Percentiles rank a stretch among this genome's conserved stretches.
Conservation (phyloP, 1,139 yeast species). For the Debaryomycetaceae sp. region DNA sequence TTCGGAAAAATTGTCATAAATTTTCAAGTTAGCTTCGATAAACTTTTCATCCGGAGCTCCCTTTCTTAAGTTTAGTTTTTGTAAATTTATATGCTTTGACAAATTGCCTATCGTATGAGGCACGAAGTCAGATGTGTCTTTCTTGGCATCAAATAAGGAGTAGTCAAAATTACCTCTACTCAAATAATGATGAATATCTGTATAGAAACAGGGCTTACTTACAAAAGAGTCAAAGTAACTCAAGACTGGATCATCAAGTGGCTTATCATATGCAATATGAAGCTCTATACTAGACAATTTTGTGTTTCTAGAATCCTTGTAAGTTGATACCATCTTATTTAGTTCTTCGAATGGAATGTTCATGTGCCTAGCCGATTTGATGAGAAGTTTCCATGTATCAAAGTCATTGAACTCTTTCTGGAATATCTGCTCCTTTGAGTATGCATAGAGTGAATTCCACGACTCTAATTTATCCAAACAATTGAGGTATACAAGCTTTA, state of each 20-base stretch:
- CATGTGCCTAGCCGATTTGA: conserved; percentile 41
- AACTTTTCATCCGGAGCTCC: conserved; percentile 9
- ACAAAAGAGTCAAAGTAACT: conserved; percentile 45
- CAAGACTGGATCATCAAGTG: conserved; percentile 23
- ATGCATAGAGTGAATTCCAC: conserved; percentile 41
- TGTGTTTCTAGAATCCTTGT: conserved; percentile 49
- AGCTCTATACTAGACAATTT: conserved; percentile 53
- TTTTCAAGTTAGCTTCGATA: conserved; percentile 25
- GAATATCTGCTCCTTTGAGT: conserved; percentile 33
- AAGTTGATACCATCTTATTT: conserved; percentile 18
- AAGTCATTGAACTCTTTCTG: conserved; percentile 53
- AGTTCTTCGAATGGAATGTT: conserved; percentile 24
- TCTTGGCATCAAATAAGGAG: conserved; percentile 1
- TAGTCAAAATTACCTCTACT: conserved; percentile 9
- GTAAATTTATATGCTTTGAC: conserved; percentile 45
- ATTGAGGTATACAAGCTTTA: conserved; percentile 51
- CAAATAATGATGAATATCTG: conserved; percentile 48
- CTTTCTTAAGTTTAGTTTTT: conserved; percentile 38
- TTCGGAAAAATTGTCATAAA: conserved; percentile 29
- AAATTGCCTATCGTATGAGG: conserved; percentile 25
- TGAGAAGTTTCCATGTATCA: conserved; percentile 55
- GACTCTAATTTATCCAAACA: conserved; percentile 33
- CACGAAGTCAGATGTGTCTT: background rate
- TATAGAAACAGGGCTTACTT: conserved; percentile 57
- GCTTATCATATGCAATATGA: conserved; percentile 19